Percentiles rank a stretch among this genome's conserved stretches.
Evolutionary conservation across 768 basidiomycete species (phyloP).

Genomic region (Jaapia argillacea): DNA sequence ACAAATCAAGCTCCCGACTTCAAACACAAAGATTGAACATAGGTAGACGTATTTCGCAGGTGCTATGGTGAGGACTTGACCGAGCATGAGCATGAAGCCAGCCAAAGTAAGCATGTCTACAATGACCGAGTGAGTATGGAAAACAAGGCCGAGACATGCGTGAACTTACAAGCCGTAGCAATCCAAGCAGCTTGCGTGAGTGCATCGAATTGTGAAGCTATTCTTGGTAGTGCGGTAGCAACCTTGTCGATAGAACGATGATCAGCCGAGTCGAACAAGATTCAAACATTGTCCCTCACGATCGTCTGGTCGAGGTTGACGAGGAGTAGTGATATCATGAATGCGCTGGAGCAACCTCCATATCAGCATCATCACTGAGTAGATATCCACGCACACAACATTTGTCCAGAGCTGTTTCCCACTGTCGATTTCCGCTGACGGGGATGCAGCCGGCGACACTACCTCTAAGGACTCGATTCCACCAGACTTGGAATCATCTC

Average conservation of each 20-base stretch:
- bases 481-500: too few species aligned
- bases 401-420: too few species aligned
- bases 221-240: conserved; percentile 17
- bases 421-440: too few species aligned
- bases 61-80: conserved; percentile 19
- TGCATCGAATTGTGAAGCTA: conserved; percentile 19
- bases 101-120: conserved; percentile 17
- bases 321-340: conserved; percentile 13
- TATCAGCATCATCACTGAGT: too few species aligned
- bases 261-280: conserved; percentile 1
- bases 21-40: conserved; percentile 23
- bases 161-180: conserved; percentile 5
- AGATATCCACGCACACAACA: too few species aligned
- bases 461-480: too few species aligned
- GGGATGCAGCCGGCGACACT: too few species aligned
- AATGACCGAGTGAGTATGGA: conserved; percentile 5
- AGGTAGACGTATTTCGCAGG: conserved; percentile 21
- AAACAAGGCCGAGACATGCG: conserved; percentile 3
- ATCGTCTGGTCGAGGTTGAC: conserved; percentile 29
- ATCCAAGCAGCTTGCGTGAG: conserved; percentile 15
- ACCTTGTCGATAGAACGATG: conserved; percentile 5
- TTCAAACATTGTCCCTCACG: conserved; percentile 12
- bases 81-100: conserved; percentile 18
- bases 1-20: conserved; percentile 34
- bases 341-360: too few species aligned